Percentiles rank a stretch among this genome's conserved stretches.
Evolutionary conservation across 192 early-diverging fungal species (phyloP).

Genomic region (Endogone sp.): DNA sequence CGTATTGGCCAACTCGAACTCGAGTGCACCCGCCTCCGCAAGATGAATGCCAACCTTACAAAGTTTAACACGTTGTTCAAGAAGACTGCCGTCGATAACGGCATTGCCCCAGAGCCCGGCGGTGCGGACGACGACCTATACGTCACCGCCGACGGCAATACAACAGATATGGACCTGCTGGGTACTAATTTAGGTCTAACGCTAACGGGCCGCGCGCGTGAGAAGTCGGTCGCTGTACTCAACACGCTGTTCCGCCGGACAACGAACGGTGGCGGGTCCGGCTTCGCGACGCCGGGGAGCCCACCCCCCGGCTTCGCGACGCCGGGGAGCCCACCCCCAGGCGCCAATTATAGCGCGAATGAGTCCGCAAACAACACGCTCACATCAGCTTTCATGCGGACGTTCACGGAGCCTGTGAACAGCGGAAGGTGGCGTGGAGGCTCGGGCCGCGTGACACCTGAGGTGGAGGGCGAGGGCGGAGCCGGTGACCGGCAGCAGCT

Average conservation of each 20-base stretch:
- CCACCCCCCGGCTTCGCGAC: too few species aligned
- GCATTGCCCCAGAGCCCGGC: neutral
- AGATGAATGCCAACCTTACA: neutral
- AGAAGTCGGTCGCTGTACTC: neutral
- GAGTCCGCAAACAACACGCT: neutral
- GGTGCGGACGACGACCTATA: neutral
- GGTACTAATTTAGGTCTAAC: too few species aligned
- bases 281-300: neutral
- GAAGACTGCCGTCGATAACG: neutral
- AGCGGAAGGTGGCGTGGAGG: too few species aligned
- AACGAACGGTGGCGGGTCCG: neutral
- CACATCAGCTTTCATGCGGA: neutral
- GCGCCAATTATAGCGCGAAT: neutral
- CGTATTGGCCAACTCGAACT: neutral
- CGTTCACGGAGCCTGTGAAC: neutral
- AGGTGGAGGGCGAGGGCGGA: too few species aligned
- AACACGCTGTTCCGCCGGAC: neutral
- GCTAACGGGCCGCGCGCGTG: neutral
- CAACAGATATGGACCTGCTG: neutral
- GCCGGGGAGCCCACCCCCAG: too few species aligned
- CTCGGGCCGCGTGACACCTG: neutral
- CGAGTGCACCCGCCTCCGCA: neutral
- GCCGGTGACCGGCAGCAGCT: neutral
- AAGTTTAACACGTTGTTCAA: neutral
- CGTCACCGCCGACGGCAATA: neutral